Percentiles rank a stretch among this genome's conserved stretches.
Conservation (phyloP, 371 early-diverging fungal genomes). For the Syncephalis plumigaleata region DNA sequence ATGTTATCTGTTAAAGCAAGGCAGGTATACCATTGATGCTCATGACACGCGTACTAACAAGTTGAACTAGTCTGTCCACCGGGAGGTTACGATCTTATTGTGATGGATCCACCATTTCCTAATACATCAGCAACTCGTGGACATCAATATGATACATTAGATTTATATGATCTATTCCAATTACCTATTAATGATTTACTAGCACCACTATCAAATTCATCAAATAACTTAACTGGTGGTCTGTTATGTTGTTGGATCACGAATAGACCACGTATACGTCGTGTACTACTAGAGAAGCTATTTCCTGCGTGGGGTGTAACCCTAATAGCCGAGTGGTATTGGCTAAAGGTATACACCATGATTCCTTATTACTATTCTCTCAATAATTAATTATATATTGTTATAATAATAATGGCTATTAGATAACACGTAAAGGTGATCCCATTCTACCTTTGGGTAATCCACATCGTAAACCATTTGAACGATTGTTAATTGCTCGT, state of each 20-base stretch:
- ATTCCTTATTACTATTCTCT: too few species aligned
- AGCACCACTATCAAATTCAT: too few species aligned
- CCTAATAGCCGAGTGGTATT: slow-evolving; percentile 36
- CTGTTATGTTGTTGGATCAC: slow-evolving; percentile 60
- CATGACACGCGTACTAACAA: too few species aligned
- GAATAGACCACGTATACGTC: slow-evolving; percentile 38
- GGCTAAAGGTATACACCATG: slow-evolving; percentile 34
- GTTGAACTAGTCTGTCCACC: not conserved
- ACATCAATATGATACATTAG: slow-evolving; percentile 31
- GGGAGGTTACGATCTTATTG: slow-evolving; percentile 34
- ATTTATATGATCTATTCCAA: slow-evolving; percentile 42
- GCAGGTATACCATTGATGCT: too few species aligned
- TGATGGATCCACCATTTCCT: slow-evolving; percentile 69
- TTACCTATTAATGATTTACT: slow-evolving; percentile 31
- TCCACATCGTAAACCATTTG: slow-evolving; percentile 45
- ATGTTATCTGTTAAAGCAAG: too few species aligned
- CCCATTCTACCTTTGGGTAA: slow-evolving; percentile 29
- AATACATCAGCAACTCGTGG: slow-evolving; percentile 40
- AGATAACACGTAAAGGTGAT: slow-evolving; percentile 26
- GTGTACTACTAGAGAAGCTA: slow-evolving; percentile 39
- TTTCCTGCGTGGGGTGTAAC: slow-evolving; percentile 43
- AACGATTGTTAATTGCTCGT: slow-evolving; percentile 34
- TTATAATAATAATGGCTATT: too few species aligned
- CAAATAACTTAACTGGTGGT: slow-evolving; percentile 3
- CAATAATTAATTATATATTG: too few species aligned